A percentile compares a stretch with the other conserved stretches of the same genome.
Conservation (phyloP, 495 filamentous ascomycete species). For the Hypomontagnella submonticulosa region DNA sequence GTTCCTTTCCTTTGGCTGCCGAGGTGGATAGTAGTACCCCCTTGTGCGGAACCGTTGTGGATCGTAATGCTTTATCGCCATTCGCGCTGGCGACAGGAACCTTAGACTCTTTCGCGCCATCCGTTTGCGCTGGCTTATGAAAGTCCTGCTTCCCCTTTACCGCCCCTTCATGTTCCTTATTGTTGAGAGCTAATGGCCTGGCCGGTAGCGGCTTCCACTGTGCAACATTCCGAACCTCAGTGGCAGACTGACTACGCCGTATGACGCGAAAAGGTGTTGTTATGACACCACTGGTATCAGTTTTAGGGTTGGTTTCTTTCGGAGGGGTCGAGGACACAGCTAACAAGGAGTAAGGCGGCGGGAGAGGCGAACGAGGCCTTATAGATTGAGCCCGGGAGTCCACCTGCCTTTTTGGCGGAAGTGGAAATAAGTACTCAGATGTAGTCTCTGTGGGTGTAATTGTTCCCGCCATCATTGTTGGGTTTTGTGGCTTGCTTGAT, state of each 20-base stretch:
- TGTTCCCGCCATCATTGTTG: neutral
- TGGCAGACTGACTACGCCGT: slow-evolving; percentile 16
- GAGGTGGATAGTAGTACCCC: neutral
- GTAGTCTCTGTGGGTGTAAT: neutral
- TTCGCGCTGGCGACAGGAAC: neutral
- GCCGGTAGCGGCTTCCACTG: slow-evolving; percentile 31
- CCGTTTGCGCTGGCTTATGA: neutral
- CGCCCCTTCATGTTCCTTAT: neutral
- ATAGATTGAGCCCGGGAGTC: neutral
- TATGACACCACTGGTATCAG: neutral
- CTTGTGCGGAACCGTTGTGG: too few species aligned
- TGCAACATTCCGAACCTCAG: neutral
- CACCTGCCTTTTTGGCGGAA: slow-evolving; percentile 15
- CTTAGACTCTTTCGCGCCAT: neutral
- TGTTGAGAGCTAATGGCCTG: neutral
- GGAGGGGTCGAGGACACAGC: neutral
- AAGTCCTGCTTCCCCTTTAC: slow-evolving; percentile 3
- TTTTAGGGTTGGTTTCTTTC: neutral
- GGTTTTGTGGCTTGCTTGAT: neutral
- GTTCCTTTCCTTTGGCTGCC: neutral
- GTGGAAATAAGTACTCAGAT: slow-evolving; percentile 17
- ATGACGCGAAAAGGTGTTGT: neutral
- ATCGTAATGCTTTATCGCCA: neutral
- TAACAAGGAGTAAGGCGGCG: slow-evolving; percentile 25
- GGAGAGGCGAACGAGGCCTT: slow-evolving; percentile 8